These are phyloP conservation scores for Austroboletus eburneus DNA, from an alignment of 768 basidiomycete species.

Conservation along the genomic window DNA sequence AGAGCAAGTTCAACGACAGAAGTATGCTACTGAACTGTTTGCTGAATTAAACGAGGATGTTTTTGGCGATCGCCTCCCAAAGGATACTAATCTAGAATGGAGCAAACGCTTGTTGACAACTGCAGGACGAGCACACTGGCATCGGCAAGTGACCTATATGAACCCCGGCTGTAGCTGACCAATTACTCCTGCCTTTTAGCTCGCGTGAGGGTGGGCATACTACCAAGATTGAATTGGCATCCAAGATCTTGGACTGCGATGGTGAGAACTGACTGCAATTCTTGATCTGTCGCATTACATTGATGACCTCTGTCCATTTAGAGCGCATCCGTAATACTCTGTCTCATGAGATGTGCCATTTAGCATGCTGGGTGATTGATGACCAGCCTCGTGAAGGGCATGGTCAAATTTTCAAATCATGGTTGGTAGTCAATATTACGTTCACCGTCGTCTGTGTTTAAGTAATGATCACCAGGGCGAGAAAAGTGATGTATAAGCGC, in stretches of 20 bases:
- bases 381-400: conserved; percentile 67
- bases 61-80: conserved; percentile 53
- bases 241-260: conserved; percentile 74
- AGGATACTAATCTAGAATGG: conserved; percentile 57
- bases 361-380: conserved; percentile 83
- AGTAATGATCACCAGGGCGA: conserved; percentile 43
- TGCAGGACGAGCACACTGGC: conserved; percentile 67
- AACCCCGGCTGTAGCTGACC: not conserved
- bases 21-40: conserved; percentile 60
- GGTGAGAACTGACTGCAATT: conserved; percentile 40
- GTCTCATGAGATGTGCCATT: conserved; percentile 90
- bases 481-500: conserved; percentile 60
- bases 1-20: conserved; percentile 42
- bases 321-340: conserved; percentile 80
- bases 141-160: conserved; percentile 38
- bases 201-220: conserved; percentile 55
- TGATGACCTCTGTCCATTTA: conserved; percentile 24
- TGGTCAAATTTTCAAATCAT: conserved; percentile 66
- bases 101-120: conserved; percentile 62
- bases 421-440: conserved; percentile 40
- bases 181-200: conserved; percentile 28
- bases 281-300: too few species aligned
- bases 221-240: conserved; percentile 72
- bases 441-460: not conserved
- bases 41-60: conserved; percentile 52